These are phyloP conservation scores for Mortierella claussenii DNA, from an alignment of 192 early-diverging fungal species.

Conservation along the genomic window DNA sequence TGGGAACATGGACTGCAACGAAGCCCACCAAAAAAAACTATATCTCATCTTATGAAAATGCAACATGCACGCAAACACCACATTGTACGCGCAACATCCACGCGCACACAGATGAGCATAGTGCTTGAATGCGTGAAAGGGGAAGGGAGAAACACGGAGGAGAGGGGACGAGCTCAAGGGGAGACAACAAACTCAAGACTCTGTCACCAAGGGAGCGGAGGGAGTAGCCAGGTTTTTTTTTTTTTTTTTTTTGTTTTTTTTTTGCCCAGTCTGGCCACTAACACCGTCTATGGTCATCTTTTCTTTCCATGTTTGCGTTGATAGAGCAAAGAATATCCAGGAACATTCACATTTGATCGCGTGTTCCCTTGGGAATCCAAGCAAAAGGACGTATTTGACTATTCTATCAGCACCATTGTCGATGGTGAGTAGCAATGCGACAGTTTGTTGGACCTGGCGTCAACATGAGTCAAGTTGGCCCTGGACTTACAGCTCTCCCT, in stretches of 20 bases:
- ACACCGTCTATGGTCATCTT: background rate
- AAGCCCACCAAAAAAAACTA: conserved; percentile 6
- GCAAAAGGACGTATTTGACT: conserved; percentile 91
- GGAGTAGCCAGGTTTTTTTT: background rate
- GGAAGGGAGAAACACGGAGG: conserved; percentile 1
- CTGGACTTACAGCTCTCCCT: too few species aligned
- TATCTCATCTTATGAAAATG: conserved; percentile 2
- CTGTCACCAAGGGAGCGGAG: background rate
- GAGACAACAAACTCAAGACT: conserved; percentile 3
- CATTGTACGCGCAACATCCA: too few species aligned
- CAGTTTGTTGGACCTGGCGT: background rate
- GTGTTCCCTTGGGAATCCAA: conserved; percentile 88
- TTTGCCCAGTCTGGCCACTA: background rate
- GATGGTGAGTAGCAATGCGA: conserved; percentile 74
- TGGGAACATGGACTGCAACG: background rate
- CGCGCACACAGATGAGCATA: background rate
- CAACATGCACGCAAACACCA: conserved; percentile 9
- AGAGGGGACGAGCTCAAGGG: conserved; percentile 15
- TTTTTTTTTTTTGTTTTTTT: too few species aligned
- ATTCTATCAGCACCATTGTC: conserved; percentile 90
- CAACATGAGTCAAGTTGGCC: too few species aligned
- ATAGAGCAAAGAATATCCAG: conserved; percentile 67
- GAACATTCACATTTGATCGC: conserved; percentile 92
- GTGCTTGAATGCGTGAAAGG: too few species aligned
- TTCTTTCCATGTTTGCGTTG: background rate